Evolutionary conservation across 2,329 filamentous ascomycete species (phyloP), one percentile per base, ranked within the genome.

Genomic region (Aspergillus sp.): DNA sequence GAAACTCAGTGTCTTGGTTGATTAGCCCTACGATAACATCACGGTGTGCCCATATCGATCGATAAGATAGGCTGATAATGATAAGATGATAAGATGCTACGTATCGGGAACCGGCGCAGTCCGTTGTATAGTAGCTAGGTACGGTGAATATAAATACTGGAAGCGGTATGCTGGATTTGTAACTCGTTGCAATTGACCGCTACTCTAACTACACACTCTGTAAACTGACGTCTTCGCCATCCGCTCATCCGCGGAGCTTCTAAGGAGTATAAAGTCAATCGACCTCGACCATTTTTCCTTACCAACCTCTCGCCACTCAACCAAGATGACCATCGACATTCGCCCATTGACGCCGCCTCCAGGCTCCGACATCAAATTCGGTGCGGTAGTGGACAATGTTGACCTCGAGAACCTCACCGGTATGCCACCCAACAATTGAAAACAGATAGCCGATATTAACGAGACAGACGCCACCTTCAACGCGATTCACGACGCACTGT

Each of bases 401-500:
- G 75, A 85, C 56, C 67, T 86, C 37, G 81, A 86, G 59, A 77
- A 79, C 46, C 67, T 87, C 41, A 78, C 74, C 45, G 79, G 81
- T 83, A 76, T 73, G 76, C 49, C 42, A 1, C 1, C 2, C 33
- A 37, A 37, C 33, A 37, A 10, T 19, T 37, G 22, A 19, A 7
- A 33, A 30, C 22, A 25, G 12, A 19, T 15, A 52, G 41, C 49
- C 30, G 41, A n/a, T 48, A 27, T 41, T 55, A 41, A 60, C 38
- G 23, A 37, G 6, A 67, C 70, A 74, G 83, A 87, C 55, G 73
- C 73, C 55, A 81, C 86, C 58, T 88, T 88, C 61, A 69, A 75
- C 6, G 64, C 75, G 17, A 82, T 90, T 59, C 79, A 76, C 50
- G 68, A 81, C 15, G 80, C 84, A 1, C 77, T 90, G 4, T 89